Base-by-base conservation (phyloP, 495 filamentous ascomycete species). In the Choiromyces venosus region DNA sequence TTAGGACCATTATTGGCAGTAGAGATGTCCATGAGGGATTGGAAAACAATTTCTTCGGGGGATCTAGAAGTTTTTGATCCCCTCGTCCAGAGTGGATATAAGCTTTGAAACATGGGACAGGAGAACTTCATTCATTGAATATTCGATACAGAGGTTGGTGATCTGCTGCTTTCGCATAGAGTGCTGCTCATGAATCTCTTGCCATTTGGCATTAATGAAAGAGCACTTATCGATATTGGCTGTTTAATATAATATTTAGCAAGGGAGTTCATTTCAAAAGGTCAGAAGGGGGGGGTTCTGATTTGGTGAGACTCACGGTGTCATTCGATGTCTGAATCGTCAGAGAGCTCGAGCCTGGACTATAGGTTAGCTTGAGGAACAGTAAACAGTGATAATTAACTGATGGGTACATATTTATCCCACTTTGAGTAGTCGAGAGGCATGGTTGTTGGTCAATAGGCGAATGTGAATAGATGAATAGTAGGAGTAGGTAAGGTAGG, bases 141-240 rank as follows among this genome's bases (percentile, higher is more conserved):
- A 91, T 84, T 99, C 94, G 83, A 95, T 97, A 84, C 93, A 93
- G 75, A 94, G 85, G 2, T 93, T 96, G 79, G 91, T 88, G 82
- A 99, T 98, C 80, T 96, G 89, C 79, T 91, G 88, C 77, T 90
- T 91, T 69, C 95, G 91, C 77, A 93, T 89, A 71, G 87, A 85
- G 64, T 95, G 91, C 81, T 97, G 90, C 80, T 91, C 87, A 81
- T 99, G 95, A 81, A 99, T 99, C 82, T 98, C 93, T 80, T 91
- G 89, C 83, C 97, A 94, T 85, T 98, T 99, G 71, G 95, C 95
- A 70, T 94, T 92, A 82, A 99, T 99, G 84, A 99, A 99, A 70
- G 95, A 97, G 2, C 91, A 89, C 81, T 99, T 99, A 85, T 99
- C 95, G 83, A 99, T 95, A 84, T 99, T 99, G 70, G 95, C 79